Evolutionary conservation across 768 basidiomycete genomes (phyloP).

Genomic region (Leccinum truebloodii): DNA sequence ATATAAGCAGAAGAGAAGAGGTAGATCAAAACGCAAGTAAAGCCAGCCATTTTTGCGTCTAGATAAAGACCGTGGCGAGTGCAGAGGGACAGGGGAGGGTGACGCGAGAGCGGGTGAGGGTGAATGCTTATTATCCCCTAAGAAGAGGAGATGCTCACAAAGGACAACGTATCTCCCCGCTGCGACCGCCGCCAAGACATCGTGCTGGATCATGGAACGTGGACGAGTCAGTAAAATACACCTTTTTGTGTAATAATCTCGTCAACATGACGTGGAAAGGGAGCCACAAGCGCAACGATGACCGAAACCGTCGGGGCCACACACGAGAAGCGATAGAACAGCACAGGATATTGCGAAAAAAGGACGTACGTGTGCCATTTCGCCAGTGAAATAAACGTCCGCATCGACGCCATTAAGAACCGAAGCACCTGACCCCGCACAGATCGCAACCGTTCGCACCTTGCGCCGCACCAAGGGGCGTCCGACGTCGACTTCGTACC

Average conservation of each 20-base stretch:
- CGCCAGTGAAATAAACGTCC: slow-evolving; percentile 91
- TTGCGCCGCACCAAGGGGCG: slow-evolving; percentile 38
- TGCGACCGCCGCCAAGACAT: slow-evolving; percentile 80
- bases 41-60: too few relatives aligned
- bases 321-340: slow-evolving; percentile 2
- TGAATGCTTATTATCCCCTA: background rate
- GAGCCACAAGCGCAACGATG: background rate
- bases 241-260: background rate
- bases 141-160: slow-evolving; percentile 50
- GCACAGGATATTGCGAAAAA: slow-evolving; percentile 15
- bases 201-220: slow-evolving; percentile 57
- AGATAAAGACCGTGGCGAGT: too few relatives aligned
- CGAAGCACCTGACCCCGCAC: slow-evolving; percentile 86
- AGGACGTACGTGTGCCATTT: slow-evolving; percentile 80
- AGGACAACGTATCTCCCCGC: slow-evolving; percentile 78
- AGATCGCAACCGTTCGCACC: slow-evolving; percentile 75
- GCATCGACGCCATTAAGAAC: slow-evolving; percentile 71
- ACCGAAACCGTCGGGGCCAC: background rate
- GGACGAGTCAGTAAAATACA: slow-evolving; percentile 3
- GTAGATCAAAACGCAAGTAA: too few relatives aligned
- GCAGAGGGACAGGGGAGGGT: too few relatives aligned
- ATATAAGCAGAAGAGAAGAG: too few relatives aligned
- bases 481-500: slow-evolving; percentile 63
- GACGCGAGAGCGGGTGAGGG: too few relatives aligned
- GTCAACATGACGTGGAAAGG: slow-evolving; percentile 16